Evolutionary conservation across 257 asterid species (phyloP), one percentile per base, ranked within the genome.

Genomic region (Nicotiana benthamiana): DNA sequence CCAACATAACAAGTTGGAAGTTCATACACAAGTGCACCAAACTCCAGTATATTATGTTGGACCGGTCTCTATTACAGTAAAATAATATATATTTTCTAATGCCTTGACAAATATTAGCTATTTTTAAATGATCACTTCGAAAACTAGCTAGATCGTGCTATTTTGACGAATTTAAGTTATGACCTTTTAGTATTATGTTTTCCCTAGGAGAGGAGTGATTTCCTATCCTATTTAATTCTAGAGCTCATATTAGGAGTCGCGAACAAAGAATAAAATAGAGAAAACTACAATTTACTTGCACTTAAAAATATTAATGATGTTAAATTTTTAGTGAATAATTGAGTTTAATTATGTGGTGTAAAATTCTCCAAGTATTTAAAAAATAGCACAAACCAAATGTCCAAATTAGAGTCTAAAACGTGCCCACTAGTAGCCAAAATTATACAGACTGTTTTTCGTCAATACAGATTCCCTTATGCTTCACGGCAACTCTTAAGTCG

Each of bases 401-500:
- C 20, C 22, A 72, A 72, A 70, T 70, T 5, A 40, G 20, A 43
- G 40, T 46, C 40, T 46, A 72, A 24, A 72, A 72, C 78, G 78
- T 72, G 78, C 40, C 15, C 61, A 72, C 24, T 22, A 72, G 24
- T 72, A 24, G 61, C 61, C 78, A 70, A 43, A 66, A 67, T n/a
- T 36, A 36, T 67, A 13, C 75, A 43, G 77, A 72, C 40, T 72
- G 78, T 72, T 72, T 51, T 72, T 72, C 40, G 24, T 4, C 6
- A 22, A 6, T 46, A 1, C 7, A 24, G 78, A 72, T 46, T 72
- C 12, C 22, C 78, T 22, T 72, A 72, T 48, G 16, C 78, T 46
- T n/a, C 78, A 72, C 78, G 78, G 36, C 78, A 72, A 46, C 78
- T 72, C 40, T 40, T 43, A 43, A 70, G 76, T 20, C 77, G 57